A percentile compares a stretch with the other conserved stretches of the same genome.
phyloP scores from a whole-genome alignment of 2,329 filamentous ascomycete genomes.

The Scedosporium apiospermum region DNA sequence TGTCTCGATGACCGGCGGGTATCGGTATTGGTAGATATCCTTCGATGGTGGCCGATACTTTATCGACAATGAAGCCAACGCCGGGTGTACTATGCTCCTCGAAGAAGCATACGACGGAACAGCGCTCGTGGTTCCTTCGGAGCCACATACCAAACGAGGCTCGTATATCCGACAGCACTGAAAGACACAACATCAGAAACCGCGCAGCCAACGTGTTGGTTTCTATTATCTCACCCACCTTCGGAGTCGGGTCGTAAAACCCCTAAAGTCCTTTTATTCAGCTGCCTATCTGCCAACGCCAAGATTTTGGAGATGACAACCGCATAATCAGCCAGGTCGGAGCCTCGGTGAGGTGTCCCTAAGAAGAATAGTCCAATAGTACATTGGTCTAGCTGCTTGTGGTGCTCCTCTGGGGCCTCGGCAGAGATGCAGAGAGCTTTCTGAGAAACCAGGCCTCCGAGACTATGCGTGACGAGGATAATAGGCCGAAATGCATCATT shows the following conservation, averaged over 20 bases:
- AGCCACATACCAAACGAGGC: neutral
- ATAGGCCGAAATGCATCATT: neutral
- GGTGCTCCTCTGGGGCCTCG: neutral
- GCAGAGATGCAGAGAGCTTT: neutral
- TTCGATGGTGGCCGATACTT: neutral
- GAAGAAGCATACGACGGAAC: neutral
- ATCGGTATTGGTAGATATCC: neutral
- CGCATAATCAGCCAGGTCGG: neutral
- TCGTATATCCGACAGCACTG: neutral
- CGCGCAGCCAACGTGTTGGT: too few species aligned
- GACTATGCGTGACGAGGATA: neutral
- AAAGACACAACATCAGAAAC: too few species aligned
- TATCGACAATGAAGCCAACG: neutral
- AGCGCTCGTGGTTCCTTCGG: neutral
- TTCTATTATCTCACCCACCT: neutral
- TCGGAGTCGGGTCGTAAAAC: neutral
- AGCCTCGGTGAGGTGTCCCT: neutral
- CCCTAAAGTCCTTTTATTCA: neutral
- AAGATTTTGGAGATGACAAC: neutral
- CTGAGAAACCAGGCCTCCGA: neutral
- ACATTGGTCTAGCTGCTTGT: neutral
- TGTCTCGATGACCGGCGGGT: neutral
- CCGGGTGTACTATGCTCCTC: neutral
- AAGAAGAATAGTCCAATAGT: neutral
- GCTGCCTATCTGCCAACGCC: neutral